Base-by-base conservation (phyloP, 805 yeast genomes). In the Teunomyces lycoperdinae region DNA sequence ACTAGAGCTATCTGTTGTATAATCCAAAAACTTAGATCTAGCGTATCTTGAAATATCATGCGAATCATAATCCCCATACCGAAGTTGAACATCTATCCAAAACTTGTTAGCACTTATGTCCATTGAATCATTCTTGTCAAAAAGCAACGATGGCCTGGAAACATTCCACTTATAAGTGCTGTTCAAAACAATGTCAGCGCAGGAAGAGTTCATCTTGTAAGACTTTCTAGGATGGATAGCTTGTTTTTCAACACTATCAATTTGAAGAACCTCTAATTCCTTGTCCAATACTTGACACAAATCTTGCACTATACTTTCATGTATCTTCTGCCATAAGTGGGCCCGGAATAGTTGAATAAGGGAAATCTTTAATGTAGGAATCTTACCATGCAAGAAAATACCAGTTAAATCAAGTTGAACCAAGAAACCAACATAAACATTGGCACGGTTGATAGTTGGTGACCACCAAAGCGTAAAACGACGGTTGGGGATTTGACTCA, bases 401-500 rank as follows among this genome's bases (percentile, higher is more conserved):
- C 99, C 99, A 0, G 99, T 94, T 61, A 94, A 73, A 67, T 94
- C 99, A 40, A 94, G 74, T 64, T 94, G 99, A 27, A 94, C 99
- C 60, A 91, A 75, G 71, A 94, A 94, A 26, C 99, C 99, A 48
- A 94, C 97, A 62, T 94, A 94, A 24, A 94, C 98, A 61, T 94
- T 94, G 5, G 99, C 99, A 54, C 99, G 80, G 61, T 94, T 94
- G 58, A 94, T 94, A 0, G 99, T 94, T 5, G 99, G 99, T 0
- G 97, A 90, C 99, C 99, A 94, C 99, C 99, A 94, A 28, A 94
- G 71, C 0, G 99, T 94, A 63, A 94, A 94, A 41, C 99, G 79
- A 64, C 99, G 84, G 63, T 94, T 94, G 3, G 99, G 99, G 60
- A 94, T 92, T 70, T 94, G 99, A 61, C 95, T 88, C 54, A 94